Percentiles rank a stretch among this genome's conserved stretches.
Evolutionary conservation across 371 early-diverging fungal genomes (phyloP).

Genomic region (Lichtheimia ramosa): DNA sequence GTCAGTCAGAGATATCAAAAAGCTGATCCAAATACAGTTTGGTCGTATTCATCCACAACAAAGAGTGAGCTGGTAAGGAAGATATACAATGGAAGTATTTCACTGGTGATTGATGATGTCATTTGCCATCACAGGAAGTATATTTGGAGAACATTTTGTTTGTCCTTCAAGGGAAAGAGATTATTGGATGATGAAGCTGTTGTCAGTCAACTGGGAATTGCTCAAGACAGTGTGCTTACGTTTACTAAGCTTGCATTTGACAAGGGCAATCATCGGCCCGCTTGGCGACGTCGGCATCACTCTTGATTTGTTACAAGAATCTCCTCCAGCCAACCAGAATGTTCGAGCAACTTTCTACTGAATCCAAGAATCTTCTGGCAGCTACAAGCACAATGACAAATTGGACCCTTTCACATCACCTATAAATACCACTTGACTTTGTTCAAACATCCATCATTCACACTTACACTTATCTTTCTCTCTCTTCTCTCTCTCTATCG

Average conservation of each 20-base stretch:
- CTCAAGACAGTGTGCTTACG: constrained; percentile 28
- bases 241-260: constrained; percentile 28
- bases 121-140: constrained; percentile 30
- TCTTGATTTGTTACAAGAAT: background rate
- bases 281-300: constrained; percentile 12
- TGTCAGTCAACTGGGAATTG: constrained; percentile 39
- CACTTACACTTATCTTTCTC: too few species aligned
- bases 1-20: constrained; percentile 36
- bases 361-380: constrained; percentile 5
- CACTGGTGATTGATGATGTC: background rate
- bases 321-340: too few species aligned
- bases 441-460: too few species aligned
- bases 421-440: too few species aligned
- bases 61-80: constrained; percentile 5
- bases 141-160: constrained; percentile 42
- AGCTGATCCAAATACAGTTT: constrained; percentile 16
- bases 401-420: background rate
- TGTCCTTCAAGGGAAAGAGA: constrained; percentile 14
- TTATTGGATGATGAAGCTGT: constrained; percentile 29
- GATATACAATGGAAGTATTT: constrained; percentile 15
- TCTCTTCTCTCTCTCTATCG: too few species aligned
- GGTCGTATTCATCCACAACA: constrained; percentile 8
- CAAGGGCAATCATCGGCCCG: constrained; percentile 32
- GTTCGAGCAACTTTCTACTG: too few species aligned
- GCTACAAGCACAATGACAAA: constrained; percentile 1